Percentiles rank a stretch among this genome's conserved stretches.
Evolutionary conservation across 495 filamentous ascomycete species (phyloP).

Genomic region (Aspergillus funiculosus): DNA sequence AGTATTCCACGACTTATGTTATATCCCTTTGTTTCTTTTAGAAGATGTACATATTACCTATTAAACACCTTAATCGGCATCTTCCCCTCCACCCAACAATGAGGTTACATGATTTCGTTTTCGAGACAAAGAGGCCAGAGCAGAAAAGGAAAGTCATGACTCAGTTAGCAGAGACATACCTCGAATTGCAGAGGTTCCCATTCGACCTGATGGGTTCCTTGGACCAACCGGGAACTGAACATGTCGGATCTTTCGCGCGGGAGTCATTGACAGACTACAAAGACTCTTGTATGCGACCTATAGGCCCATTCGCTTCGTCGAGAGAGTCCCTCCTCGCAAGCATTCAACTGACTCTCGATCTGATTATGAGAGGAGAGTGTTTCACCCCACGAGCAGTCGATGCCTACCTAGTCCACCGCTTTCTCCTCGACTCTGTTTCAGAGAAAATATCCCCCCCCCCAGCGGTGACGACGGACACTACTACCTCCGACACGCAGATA

Average conservation of each 20-base stretch:
- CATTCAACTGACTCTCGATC: slow-evolving; percentile 24
- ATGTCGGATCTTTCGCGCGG: slow-evolving; percentile 28
- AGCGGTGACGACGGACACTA: slow-evolving; percentile 27
- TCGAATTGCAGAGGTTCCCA: slow-evolving; percentile 31
- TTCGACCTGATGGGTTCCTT: slow-evolving; percentile 29
- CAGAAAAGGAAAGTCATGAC: slow-evolving; percentile 30
- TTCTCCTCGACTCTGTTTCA: slow-evolving; percentile 29
- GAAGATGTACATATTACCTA: too few species aligned
- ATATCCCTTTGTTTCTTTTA: too few species aligned
- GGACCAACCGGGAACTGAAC: slow-evolving; percentile 14
- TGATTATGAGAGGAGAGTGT: slow-evolving; percentile 29
- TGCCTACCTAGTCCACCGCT: slow-evolving; percentile 34
- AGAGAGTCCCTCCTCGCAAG: slow-evolving; percentile 16
- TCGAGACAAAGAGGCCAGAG: too few species aligned
- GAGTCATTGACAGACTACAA: slow-evolving; percentile 28
- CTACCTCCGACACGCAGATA: slow-evolving; percentile 40
- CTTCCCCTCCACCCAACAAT: too few species aligned
- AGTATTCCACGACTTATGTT: too few species aligned
- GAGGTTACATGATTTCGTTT: too few species aligned
- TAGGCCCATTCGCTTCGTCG: slow-evolving; percentile 23
- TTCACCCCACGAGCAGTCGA: slow-evolving; percentile 24
- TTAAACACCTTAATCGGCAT: too few species aligned
- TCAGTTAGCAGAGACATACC: slow-evolving; percentile 38
- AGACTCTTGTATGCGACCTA: slow-evolving; percentile 7
- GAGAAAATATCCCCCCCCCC: slow-evolving; percentile 6